Conservation (phyloP, 148 eudicot species). For the Rhododendron simsii region DNA sequence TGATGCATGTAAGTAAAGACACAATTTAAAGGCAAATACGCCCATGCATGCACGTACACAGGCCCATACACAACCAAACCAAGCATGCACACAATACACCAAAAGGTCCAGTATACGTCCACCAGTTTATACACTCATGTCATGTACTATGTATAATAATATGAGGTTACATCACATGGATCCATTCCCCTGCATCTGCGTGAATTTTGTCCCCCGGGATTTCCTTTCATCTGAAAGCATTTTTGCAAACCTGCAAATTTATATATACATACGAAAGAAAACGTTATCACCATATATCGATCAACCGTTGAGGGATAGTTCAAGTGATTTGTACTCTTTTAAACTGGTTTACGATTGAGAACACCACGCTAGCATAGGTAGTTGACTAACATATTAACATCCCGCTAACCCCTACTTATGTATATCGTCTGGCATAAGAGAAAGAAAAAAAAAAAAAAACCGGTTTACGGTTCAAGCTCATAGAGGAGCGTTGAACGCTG, state of each 20-base stretch:
- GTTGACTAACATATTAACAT: no score
- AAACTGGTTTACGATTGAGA: not conserved
- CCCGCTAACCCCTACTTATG: no score
- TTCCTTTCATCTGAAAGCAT: conserved; percentile 20
- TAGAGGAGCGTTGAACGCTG: not conserved
- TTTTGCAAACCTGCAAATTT: conserved; percentile 6
- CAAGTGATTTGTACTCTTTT: not conserved
- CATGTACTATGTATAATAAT: no score
- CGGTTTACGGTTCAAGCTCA: not conserved
- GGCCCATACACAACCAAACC: no score
- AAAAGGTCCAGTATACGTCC: not conserved
- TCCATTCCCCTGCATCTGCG: not conserved
- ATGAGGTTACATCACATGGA: not conserved
- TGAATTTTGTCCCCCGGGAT: not conserved
- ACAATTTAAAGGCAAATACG: no score
- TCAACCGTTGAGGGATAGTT: not conserved
- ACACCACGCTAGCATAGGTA: no score
- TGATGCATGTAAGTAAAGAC: no score
- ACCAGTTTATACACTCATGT: not conserved
- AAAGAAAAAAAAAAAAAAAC: not conserved
- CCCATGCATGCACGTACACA: no score
- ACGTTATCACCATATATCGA: not conserved
- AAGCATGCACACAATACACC: not conserved
- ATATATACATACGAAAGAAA: no score
- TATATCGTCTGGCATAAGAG: no score